These are phyloP conservation scores for Fusarium sp. DNA, from an alignment of 2,329 filamentous ascomycete genomes.

Conservation along the genomic window DNA sequence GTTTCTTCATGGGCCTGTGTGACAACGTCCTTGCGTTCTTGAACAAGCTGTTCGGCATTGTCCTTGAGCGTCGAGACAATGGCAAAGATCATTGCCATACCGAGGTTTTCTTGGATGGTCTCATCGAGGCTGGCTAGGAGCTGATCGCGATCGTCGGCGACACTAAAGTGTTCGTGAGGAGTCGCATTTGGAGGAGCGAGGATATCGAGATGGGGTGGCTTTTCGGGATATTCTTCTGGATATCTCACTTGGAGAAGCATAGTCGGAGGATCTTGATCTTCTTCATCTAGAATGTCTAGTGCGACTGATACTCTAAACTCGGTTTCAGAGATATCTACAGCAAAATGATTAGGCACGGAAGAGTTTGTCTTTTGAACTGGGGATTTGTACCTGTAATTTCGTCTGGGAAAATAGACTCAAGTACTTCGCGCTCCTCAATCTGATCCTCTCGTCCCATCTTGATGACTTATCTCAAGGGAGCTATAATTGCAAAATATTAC, in stretches of 20 bases:
- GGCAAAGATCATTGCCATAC: slow-evolving; percentile 98
- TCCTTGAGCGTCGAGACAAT: slow-evolving; percentile 90
- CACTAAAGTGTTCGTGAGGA: slow-evolving; percentile 78
- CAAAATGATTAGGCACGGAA: slow-evolving; percentile 21
- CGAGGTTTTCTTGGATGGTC: slow-evolving; percentile 89
- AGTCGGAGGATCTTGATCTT: slow-evolving; percentile 73
- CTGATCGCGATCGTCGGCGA: slow-evolving; percentile 80
- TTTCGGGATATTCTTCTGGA: slow-evolving; percentile 90
- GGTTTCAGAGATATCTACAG: slow-evolving; percentile 84
- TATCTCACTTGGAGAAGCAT: slow-evolving; percentile 89
- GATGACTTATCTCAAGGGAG: background rate
- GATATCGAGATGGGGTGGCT: slow-evolving; percentile 84
- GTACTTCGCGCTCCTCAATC: slow-evolving; percentile 93
- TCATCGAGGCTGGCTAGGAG: slow-evolving; percentile 78
- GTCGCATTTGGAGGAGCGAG: slow-evolving; percentile 76
- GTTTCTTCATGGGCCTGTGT: slow-evolving; percentile 68
- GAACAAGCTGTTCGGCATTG: slow-evolving; percentile 84
- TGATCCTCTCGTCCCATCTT: slow-evolving; percentile 85
- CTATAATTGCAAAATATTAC: slow-evolving; percentile 6
- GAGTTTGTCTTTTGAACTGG: background rate
- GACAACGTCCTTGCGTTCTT: slow-evolving; percentile 74
- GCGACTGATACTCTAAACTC: slow-evolving; percentile 87
- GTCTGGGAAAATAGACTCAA: slow-evolving; percentile 97
- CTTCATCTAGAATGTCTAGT: slow-evolving; percentile 80
- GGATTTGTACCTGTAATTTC: slow-evolving; percentile 84